Base-by-base conservation (phyloP, 768 basidiomycete species). In the Dioszegia aurantiaca region DNA sequence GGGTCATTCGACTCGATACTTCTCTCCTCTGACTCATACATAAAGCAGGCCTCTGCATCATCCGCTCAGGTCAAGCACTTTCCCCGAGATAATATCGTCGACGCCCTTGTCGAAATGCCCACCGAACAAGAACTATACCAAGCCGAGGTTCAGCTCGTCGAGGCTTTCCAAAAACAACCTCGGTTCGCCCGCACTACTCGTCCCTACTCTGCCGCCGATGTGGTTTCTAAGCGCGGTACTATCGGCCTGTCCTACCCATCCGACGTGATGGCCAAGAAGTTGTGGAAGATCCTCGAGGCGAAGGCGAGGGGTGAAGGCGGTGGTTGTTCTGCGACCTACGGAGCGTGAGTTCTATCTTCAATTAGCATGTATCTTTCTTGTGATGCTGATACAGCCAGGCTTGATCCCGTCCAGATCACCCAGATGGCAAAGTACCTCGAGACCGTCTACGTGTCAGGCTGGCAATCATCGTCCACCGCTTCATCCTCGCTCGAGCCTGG, bases 371-470 rank as follows among this genome's bases (percentile, higher is more conserved):
- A n/a, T n/a, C n/a, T n/a, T n/a, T n/a, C n/a, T n/a, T n/a, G n/a
- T n/a, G n/a, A n/a, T 8, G 47, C 49, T 49, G 23, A 66, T 21
- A 14, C 37, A 42, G n/a, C n/a, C 67, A 97, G 94, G 21, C 86
- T 99, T 64, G 95, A 99, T 77, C 90, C 93, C 0, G 91, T 99
- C 5, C 95, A 99, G 78, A 84, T 97, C 47, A 97, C 93, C 0
- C 95, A 99, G 79, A 99, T 99, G 95, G 93, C 94, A 24, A 81
- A 81, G 75, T 89, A 97, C 77, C 87, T 98, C 67, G 95, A 98
- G 79, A 97, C 94, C 2, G 89, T 99, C 67, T 99, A 99, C 74
- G 90, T 99, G 56, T 99, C 95, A 8, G 95, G 95, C 3, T 81
- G 81, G 81, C 80, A 81, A 61, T 90, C 87, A 17, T 92, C 89